phyloP scores from a whole-genome alignment of 352 stramenopile genomes.

The Globisporangium abappressorium region DNA sequence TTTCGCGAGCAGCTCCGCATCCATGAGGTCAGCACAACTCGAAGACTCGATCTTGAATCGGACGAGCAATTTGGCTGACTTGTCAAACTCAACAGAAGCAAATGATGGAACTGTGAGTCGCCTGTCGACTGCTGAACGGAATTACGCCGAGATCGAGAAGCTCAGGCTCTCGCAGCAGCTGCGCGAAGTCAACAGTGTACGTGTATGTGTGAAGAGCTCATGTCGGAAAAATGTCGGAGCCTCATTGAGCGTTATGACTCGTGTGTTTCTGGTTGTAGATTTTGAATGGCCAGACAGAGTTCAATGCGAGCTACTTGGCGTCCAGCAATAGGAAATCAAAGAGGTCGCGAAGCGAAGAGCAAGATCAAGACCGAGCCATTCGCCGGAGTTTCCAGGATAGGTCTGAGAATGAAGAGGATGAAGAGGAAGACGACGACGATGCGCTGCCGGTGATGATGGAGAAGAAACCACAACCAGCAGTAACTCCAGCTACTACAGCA shows the following conservation, averaged over 20 bases:
- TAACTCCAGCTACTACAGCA: neutral
- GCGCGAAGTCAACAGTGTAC: slow-evolving; percentile 67
- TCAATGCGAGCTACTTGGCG: slow-evolving; percentile 54
- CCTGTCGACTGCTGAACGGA: slow-evolving; percentile 43
- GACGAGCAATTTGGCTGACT: slow-evolving; percentile 8
- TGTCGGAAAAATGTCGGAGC: neutral
- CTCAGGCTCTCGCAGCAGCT: slow-evolving; percentile 60
- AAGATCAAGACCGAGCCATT: neutral
- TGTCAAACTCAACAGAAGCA: neutral
- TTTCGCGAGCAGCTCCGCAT: slow-evolving; percentile 18
- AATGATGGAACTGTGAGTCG: neutral
- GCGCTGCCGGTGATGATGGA: slow-evolving; percentile 61
- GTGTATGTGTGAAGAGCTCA: slow-evolving; percentile 3
- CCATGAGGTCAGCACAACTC: slow-evolving; percentile 10
- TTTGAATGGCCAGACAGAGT: slow-evolving; percentile 50
- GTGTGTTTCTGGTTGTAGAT: slow-evolving; percentile 30
- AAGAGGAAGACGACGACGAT: slow-evolving; percentile 32
- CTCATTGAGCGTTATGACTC: neutral
- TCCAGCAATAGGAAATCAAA: neutral
- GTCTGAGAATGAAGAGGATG: slow-evolving; percentile 15
- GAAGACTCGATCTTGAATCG: slow-evolving; percentile 35
- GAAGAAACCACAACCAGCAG: slow-evolving; percentile 19
- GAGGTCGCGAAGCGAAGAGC: neutral
- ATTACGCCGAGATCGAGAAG: slow-evolving; percentile 61
- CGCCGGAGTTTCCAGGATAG: neutral